Base-by-base conservation (phyloP, 176 grass and related monocot genomes). In the Dactylis glomerata region DNA sequence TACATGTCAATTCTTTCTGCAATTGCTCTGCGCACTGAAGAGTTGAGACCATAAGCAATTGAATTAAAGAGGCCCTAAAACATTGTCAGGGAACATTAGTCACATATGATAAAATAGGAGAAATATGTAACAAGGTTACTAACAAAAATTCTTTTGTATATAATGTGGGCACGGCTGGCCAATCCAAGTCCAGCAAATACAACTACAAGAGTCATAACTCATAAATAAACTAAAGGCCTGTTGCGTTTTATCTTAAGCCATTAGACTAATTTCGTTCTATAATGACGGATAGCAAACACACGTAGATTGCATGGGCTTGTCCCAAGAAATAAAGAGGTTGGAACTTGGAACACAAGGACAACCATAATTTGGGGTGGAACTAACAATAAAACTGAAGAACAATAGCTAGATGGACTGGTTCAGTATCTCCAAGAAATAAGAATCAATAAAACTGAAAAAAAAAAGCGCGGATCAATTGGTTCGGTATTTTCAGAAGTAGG, bases 21-120 rank as follows among this genome's bases (percentile, higher is more conserved):
- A 86, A 95, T 95, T 33, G 96, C 93, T 92, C 89, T 90, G 20
- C 89, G 91, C 49, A 98, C 96, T 19, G 96, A 94, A 74, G 93
- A 94, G 86, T 98, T 98, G 20, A 98, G 89, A 5, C 93, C 93
- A 82, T 98, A 95, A 87, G 93, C 93, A 87, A 98, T 94, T 14
- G 96, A 98, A 86, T 98, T 98, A 52, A 98, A 95, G 51, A 95
- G 83, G 1, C 96, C 96, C 96, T 98, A 81, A 40, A 76, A 30
- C 2, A 73, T 44, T 44, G 50, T 65, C 19, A 1, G 15, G 13
- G 16, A 65, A 11, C 19, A 42, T 75, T 32, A 87, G 22, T 30
- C 16, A 75, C 15, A 75, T 11, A 78, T 15, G 10, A 68, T 40
- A 79, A 66, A 55, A 45, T 45, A n/a, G 16, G 22, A 73, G 24